Evolutionary conservation across 2,329 filamentous ascomycete genomes (phyloP).

Genomic region (Sporothrix pseudoabietina): DNA sequence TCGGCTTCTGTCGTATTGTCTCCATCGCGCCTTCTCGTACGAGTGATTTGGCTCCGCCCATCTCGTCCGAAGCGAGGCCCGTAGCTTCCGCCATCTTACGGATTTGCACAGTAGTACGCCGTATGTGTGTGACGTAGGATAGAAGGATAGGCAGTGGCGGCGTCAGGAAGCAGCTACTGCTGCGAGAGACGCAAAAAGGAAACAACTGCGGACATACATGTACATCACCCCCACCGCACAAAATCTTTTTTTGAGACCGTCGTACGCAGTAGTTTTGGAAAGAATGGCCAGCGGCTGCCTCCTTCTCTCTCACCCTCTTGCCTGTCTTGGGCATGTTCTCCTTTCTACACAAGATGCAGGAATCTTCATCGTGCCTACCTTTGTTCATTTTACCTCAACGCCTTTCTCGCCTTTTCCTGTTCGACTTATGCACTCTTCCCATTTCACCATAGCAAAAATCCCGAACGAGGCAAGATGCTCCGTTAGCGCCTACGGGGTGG

Average conservation of each 20-base stretch:
- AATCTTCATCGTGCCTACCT: background rate
- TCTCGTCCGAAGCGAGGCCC: conserved; percentile 21
- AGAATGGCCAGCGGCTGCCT: background rate
- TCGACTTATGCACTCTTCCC: conserved; percentile 2
- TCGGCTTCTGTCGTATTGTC: conserved; percentile 11
- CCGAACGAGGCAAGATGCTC: conserved; percentile 23
- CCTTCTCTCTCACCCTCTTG: background rate
- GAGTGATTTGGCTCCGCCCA: conserved; percentile 10
- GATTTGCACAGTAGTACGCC: background rate
- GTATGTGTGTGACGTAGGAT: background rate
- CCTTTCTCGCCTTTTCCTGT: background rate
- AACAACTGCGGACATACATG: background rate
- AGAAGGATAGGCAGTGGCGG: background rate
- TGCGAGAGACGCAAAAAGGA: background rate
- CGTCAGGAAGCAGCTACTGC: background rate
- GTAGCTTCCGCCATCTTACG: conserved; percentile 16
- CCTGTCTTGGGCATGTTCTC: no score
- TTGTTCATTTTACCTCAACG: background rate
- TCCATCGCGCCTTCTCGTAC: conserved; percentile 16
- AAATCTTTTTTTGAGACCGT: background rate
- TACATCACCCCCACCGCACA: no score
- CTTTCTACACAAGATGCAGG: background rate
- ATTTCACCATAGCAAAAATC: conserved; percentile 1
- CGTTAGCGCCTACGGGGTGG: conserved; percentile 7
- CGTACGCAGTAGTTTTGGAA: background rate